phyloP scores from a whole-genome alignment of 345 rosid genomes.

The Eucalyptus regnans region DNA sequence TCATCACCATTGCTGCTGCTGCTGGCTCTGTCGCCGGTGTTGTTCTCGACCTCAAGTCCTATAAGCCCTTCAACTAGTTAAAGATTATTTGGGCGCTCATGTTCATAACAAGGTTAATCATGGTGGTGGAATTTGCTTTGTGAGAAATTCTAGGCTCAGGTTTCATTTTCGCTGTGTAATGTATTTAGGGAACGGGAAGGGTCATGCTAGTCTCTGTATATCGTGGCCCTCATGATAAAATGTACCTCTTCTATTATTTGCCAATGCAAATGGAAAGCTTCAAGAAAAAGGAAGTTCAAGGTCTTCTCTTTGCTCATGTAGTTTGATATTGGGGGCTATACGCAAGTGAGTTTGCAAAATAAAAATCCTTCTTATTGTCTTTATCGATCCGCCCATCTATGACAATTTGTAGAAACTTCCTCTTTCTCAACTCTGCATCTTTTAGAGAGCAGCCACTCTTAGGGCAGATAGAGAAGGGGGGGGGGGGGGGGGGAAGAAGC shows the following conservation, averaged over 20 bases:
- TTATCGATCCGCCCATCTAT: background rate
- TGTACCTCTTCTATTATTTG: background rate
- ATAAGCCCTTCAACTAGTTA: constrained; percentile 1
- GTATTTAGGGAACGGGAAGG: background rate
- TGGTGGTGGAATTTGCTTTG: background rate
- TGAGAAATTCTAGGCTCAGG: background rate
- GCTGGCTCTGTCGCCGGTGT: constrained; percentile 65
- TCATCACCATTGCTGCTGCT: constrained; percentile 45
- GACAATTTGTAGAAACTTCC: background rate
- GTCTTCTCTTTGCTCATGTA: background rate
- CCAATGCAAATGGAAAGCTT: background rate
- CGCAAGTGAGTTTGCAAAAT: background rate
- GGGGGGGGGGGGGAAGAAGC: background rate
- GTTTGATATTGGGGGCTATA: background rate
- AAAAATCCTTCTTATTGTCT: background rate
- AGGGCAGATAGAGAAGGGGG: background rate
- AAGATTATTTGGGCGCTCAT: background rate
- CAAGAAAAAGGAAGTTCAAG: background rate
- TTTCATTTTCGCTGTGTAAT: background rate
- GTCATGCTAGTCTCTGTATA: background rate
- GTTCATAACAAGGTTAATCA: background rate
- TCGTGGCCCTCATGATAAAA: background rate
- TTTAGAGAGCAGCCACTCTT: background rate
- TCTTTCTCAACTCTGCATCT: background rate
- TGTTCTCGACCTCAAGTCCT: constrained; percentile 10